A percentile compares a stretch with the other conserved stretches of the same genome.
phyloP scores from a whole-genome alignment of 2,329 filamentous ascomycete species.

The Pseudogymnoascus sp. region DNA sequence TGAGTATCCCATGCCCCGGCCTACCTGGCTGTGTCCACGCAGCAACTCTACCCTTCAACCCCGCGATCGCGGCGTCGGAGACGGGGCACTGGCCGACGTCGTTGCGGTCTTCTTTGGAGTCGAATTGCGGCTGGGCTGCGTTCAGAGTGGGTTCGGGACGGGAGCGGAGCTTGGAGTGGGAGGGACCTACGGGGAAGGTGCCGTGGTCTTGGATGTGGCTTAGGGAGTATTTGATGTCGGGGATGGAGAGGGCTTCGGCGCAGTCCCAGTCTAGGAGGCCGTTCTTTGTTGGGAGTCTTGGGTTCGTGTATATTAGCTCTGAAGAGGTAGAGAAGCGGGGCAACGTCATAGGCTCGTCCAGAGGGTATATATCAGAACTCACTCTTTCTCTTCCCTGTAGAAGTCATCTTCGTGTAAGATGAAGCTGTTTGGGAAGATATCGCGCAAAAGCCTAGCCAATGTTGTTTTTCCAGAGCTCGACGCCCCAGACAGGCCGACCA shows the following conservation, averaged over 20 bases:
- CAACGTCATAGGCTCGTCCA: neutral
- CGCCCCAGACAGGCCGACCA: slow-evolving; percentile 79
- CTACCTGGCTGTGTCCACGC: slow-evolving; percentile 38
- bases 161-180: neutral
- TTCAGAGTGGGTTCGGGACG: slow-evolving; percentile 20
- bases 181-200: slow-evolving; percentile 47
- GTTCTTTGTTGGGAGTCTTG: slow-evolving; percentile 45
- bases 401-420: slow-evolving; percentile 97
- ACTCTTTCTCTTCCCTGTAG: slow-evolving; percentile 72
- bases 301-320: neutral
- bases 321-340: neutral
- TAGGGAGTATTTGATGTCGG: slow-evolving; percentile 58
- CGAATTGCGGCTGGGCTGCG: slow-evolving; percentile 36
- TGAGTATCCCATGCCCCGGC: slow-evolving; percentile 34
- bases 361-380: slow-evolving; percentile 20
- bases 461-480: slow-evolving; percentile 96
- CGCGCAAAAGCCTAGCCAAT: slow-evolving; percentile 71
- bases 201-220: slow-evolving; percentile 62
- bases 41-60: slow-evolving; percentile 39
- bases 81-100: slow-evolving; percentile 48
- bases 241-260: slow-evolving; percentile 64
- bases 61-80: slow-evolving; percentile 36
- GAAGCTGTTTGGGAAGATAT: slow-evolving; percentile 69
- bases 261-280: slow-evolving; percentile 88
- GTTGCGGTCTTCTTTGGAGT: slow-evolving; percentile 56